Percentiles rank a stretch among this genome's conserved stretches.
phyloP scores from a whole-genome alignment of 345 rosid species.

The Salix purpurea region DNA sequence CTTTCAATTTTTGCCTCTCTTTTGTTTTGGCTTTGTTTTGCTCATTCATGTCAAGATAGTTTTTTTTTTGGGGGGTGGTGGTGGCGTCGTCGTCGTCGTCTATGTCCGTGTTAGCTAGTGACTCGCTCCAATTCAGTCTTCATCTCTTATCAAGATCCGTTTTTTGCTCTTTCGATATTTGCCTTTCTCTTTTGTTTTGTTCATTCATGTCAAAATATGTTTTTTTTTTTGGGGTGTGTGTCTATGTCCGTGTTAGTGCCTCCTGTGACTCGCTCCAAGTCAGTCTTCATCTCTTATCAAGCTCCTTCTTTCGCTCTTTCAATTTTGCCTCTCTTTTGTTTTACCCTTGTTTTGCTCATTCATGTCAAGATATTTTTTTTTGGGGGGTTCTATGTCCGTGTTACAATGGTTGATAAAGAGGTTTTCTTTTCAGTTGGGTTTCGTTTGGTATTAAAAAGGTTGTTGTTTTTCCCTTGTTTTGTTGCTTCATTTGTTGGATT shows the following conservation, averaged over 20 bases:
- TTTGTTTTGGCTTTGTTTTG: neutral
- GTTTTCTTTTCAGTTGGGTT: neutral
- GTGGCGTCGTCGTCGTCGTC: neutral
- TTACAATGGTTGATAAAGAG: neutral
- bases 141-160: too few species aligned
- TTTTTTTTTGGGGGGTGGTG: neutral
- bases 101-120: neutral
- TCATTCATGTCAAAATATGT: too few species aligned
- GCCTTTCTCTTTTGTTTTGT: too few species aligned
- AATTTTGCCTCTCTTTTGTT: neutral
- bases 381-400: neutral
- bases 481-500: neutral
- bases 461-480: neutral
- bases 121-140: too few species aligned
- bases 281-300: neutral
- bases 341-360: neutral
- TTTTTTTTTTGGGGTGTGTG: too few species aligned
- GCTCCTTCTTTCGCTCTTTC: neutral
- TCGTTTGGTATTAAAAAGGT: neutral
- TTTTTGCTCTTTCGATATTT: too few species aligned
- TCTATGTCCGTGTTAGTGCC: neutral
- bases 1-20: neutral
- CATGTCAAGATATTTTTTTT: neutral
- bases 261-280: conserved; percentile 21
- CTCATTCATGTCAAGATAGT: too few species aligned